A percentile compares a stretch with the other conserved stretches of the same genome.
Evolutionary conservation across 192 early-diverging fungal genomes (phyloP).

Genomic region (Linnemannia schmuckeri): DNA sequence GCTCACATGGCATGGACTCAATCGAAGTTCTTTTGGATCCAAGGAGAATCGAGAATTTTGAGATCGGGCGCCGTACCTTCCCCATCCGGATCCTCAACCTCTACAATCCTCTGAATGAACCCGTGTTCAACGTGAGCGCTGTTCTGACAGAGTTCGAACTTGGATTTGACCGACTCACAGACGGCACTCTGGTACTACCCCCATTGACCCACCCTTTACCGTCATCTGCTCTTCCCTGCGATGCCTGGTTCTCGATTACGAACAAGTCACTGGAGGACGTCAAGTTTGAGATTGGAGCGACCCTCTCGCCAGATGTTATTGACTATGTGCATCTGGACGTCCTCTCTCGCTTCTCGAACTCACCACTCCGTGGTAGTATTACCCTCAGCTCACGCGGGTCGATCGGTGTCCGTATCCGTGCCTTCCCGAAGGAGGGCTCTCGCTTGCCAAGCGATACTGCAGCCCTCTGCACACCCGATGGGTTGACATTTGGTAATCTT

Average conservation of each 20-base stretch:
- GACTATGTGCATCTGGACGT: conserved; percentile 78
- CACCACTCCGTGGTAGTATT: conserved; percentile 77
- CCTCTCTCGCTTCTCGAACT: conserved; percentile 85
- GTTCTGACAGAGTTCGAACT: conserved; percentile 80
- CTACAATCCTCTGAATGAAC: conserved; percentile 72
- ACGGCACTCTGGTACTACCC: conserved; percentile 80
- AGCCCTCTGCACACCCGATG: conserved; percentile 70
- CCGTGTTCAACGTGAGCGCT: conserved; percentile 64
- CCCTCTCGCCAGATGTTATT: conserved; percentile 71
- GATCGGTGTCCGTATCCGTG: conserved; percentile 78
- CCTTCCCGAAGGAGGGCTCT: conserved; percentile 71
- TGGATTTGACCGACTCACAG: conserved; percentile 76
- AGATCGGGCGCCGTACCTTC: conserved; percentile 63
- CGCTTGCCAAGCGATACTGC: conserved; percentile 70
- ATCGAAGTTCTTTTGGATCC: conserved; percentile 79
- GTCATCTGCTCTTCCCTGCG: conserved; percentile 70
- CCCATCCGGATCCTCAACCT: conserved; percentile 73
- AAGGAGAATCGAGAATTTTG: conserved; percentile 62
- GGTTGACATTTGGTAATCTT: conserved; percentile 76
- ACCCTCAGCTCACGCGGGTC: conserved; percentile 73
- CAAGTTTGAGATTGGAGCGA: conserved; percentile 80
- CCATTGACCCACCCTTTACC: conserved; percentile 76
- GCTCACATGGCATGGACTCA: conserved; percentile 39
- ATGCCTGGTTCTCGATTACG: conserved; percentile 85
- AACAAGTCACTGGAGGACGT: conserved; percentile 85